Evolutionary conservation across 1,139 yeast genomes (phyloP), one percentile per base, ranked within the genome.

Genomic region (Debaryomyces psychrophilus): DNA sequence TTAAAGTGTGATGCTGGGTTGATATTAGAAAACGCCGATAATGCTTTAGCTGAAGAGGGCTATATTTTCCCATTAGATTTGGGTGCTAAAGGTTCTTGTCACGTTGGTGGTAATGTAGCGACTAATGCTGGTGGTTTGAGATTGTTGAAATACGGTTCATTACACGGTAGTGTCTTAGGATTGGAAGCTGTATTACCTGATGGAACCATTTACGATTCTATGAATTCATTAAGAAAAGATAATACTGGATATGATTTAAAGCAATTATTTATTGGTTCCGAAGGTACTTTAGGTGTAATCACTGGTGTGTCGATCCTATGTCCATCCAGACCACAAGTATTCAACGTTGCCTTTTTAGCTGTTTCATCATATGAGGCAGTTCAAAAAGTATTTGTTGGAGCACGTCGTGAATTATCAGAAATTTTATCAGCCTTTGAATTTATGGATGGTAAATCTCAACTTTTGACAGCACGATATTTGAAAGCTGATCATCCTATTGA

Each of bases 71-170:
- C 99, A 20, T 75, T 92, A 43, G 99, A 92, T 63, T 73, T 92
- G 50, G 99, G 99, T 44, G 98, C 99, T 40, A 92, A 92, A 69
- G 99, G 99, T 14, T 90, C 97, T 2, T 92, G 99, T 65, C 96
- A 90, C 57, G 86, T 92, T 52, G 98, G 98, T 54, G 99, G 98
- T 50, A 89, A 85, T 48, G 95, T 90, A 34, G 96, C 98, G 5
- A 90, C 97, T 15, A 92, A 92, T 63, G 98, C 99, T 5, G 98
- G 99, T 60, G 99, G 99, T 0, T 76, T 92, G 57, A 78, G 98
- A 61, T 73, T 92, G 49, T 72, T 92, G 55, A 79, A 96, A 57
- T 92, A 90, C 62, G 98, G 98, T 1, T 89, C 97, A 6, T 77
- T 92, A 51, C 99, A 92, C 60, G 99, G 99, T 8, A 73, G 89